These are phyloP conservation scores for Entelexis sorbosivorans DNA, from an alignment of 1,139 yeast genomes.

Conservation along the genomic window DNA sequence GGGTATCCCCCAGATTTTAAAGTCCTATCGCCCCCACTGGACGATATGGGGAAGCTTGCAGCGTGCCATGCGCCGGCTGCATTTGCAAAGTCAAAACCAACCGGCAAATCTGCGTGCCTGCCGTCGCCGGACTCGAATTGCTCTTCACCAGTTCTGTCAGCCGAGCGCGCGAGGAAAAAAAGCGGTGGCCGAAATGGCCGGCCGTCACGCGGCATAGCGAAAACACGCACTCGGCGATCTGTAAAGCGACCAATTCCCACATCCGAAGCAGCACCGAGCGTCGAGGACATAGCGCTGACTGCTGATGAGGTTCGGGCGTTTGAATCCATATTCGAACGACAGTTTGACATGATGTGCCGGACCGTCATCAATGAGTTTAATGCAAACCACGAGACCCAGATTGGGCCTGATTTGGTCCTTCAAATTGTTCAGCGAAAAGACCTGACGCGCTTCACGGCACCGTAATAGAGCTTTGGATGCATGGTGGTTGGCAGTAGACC, in stretches of 20 bases:
- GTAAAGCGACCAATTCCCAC: background rate
- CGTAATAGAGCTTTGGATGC: background rate
- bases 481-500: no score
- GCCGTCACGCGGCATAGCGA: background rate
- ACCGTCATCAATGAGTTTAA: conserved; percentile 4
- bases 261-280: background rate
- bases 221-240: background rate
- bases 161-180: background rate
- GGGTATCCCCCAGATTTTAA: no score
- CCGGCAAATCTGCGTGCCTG: background rate
- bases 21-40: background rate
- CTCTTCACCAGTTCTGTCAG: background rate
- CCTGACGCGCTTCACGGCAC: background rate
- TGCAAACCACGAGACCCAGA: background rate
- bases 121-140: conserved; percentile 1
- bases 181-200: background rate
- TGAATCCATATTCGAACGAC: conserved; percentile 1
- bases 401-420: conserved; percentile 11
- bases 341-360: conserved; percentile 3
- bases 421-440: conserved; percentile 1
- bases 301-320: background rate
- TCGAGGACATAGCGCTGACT: background rate
- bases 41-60: no score
- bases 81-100: no score
- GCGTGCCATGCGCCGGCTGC: no score